Base-by-base conservation (phyloP, 306 rosid species). In the Vicia villosa region DNA sequence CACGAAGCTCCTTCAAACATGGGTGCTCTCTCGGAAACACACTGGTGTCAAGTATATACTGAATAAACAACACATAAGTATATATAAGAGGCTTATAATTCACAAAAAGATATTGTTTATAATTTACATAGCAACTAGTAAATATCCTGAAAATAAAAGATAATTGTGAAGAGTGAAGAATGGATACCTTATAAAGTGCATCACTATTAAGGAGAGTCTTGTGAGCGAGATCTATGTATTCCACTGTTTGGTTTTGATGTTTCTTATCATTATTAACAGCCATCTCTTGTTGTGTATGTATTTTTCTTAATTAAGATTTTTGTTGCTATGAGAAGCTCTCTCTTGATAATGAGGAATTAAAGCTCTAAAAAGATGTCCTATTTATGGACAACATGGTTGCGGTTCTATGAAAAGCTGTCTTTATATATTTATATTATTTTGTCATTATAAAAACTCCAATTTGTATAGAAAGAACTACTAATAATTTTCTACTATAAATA, bases 11-110 rank as follows among this genome's bases (percentile, higher is more conserved):
- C 83, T 82, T 92, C 95, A 89, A 81, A 77, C 86, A 46, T 14
- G 83, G 88, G 12, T 89, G 96, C 76, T 92, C 97, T 83, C 89
- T 89, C 54, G 97, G 97, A 86, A 62, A 76, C 13, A 92, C 97
- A 79, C 95, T 92, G 7, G 96, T 89, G 72, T 89, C 90, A 17
- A 92, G 78, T 41, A 92, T 84, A 63, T 89, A 92, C 96, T 89
- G 74, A 17, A 46, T 6, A 24, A 24, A 1, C 4, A 1, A 24
- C 28, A 24, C 28, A 24, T 24, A 24, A 24, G 4, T 24, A 24
- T 24, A 3, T 22, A 22, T 22, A 22, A 17, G 3, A 8, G 1
- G 2, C 8, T 47, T 49, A 3, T 19, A 43, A 4, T 13, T 43
- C 2, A 43, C 8, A 43, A 13, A 42, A 42, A 42, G 10, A 42